Percentiles rank a stretch among this genome's conserved stretches.
These are phyloP conservation scores for Tieghemiomyces parasiticus DNA, from an alignment of 192 early-diverging fungal species.

Conservation along the genomic window DNA sequence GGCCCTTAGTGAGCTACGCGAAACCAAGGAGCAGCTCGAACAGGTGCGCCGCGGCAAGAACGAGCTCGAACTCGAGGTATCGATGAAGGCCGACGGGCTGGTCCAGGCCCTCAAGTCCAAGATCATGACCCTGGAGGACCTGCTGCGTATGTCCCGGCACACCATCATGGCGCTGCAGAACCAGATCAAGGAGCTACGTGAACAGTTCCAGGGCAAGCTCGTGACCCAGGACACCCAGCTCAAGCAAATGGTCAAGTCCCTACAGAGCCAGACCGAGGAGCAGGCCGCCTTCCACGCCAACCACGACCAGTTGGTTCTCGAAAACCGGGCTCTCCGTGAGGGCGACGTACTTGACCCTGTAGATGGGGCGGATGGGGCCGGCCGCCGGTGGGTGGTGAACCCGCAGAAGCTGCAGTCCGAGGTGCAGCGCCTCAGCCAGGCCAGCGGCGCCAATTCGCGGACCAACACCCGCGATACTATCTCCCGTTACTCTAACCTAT, in stretches of 20 bases:
- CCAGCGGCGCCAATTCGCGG: no score
- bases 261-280: constrained; percentile 37
- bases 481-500: not conserved
- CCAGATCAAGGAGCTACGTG: constrained; percentile 47
- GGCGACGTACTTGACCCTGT: constrained; percentile 21
- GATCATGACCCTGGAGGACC: constrained; percentile 47
- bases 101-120: constrained; percentile 52
- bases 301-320: constrained; percentile 26
- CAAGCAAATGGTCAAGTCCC: constrained; percentile 40
- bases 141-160: constrained; percentile 61
- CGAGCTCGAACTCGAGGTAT: constrained; percentile 53
- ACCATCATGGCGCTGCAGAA: constrained; percentile 58
- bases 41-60: constrained; percentile 48
- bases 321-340: constrained; percentile 30
- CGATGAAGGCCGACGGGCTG: constrained; percentile 46
- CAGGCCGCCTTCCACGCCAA: constrained; percentile 29
- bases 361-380: no score
- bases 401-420: not conserved
- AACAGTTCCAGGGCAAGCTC: constrained; percentile 51
- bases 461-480: not conserved
- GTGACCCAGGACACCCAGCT: constrained; percentile 52
- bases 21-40: constrained; percentile 43
- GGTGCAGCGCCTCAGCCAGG: not conserved
- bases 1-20: constrained; percentile 47
- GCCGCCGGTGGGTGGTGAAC: not conserved